Evolutionary conservation across 2,329 filamentous ascomycete genomes (phyloP).

Genomic region (Apiospora kogelbergensis): DNA sequence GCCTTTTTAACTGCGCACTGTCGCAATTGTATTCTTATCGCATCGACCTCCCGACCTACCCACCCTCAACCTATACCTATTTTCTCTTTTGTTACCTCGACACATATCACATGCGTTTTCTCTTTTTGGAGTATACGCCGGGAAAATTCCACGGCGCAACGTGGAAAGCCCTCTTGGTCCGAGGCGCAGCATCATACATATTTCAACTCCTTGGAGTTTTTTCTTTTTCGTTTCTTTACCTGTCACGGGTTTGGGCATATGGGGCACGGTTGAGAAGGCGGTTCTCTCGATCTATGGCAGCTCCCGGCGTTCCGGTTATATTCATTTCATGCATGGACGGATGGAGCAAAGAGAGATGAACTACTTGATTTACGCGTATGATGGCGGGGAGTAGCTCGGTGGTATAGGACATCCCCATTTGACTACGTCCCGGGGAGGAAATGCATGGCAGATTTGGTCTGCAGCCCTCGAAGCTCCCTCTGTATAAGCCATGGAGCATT

Average conservation of each 20-base stretch:
- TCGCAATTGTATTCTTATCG: neutral
- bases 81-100: neutral
- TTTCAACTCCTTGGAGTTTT: neutral
- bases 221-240: neutral
- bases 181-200: constrained; percentile 9
- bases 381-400: neutral
- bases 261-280: neutral
- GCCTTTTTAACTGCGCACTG: neutral
- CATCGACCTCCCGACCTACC: neutral
- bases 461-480: neutral
- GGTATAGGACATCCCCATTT: neutral
- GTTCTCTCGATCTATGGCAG: constrained; percentile 1
- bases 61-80: constrained; percentile 7
- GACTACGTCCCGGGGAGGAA: neutral
- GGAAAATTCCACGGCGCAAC: neutral
- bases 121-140: neutral
- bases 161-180: constrained; percentile 4
- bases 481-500: neutral
- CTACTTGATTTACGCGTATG: constrained; percentile 1
- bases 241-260: neutral
- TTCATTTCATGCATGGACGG: neutral
- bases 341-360: constrained; percentile 9
- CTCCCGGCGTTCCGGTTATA: constrained; percentile 6
- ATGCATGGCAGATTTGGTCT: neutral
- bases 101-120: neutral